phyloP scores from a whole-genome alignment of 2,329 filamentous ascomycete genomes.

The Pseudocercospora crystallina region DNA sequence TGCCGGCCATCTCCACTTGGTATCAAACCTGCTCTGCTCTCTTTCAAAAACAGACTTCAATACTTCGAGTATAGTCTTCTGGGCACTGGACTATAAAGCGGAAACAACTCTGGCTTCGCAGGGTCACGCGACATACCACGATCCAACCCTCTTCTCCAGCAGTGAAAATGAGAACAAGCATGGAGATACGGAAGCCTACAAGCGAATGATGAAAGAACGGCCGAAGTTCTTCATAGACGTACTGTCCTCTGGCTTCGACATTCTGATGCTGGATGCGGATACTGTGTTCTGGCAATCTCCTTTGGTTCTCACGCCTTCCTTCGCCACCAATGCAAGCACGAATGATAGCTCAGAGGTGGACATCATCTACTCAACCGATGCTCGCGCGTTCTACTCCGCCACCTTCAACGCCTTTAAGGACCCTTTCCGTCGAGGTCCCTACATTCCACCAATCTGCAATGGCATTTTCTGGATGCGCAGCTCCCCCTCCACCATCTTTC shows the following conservation, averaged over 20 bases:
- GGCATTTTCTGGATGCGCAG: constrained; percentile 24
- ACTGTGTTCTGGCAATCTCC: constrained; percentile 21
- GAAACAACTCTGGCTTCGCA: constrained; percentile 1
- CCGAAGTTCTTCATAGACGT: constrained; percentile 22
- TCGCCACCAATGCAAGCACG: background rate
- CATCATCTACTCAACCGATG: constrained; percentile 20
- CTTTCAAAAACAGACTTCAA: constrained; percentile 10
- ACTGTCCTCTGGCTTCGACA: constrained; percentile 18
- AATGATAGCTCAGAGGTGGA: constrained; percentile 7
- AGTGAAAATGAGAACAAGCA: constrained; percentile 19
- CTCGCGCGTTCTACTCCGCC: constrained; percentile 20
- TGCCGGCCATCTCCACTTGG: constrained; percentile 18
- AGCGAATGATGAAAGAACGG: constrained; percentile 21
- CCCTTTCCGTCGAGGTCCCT: constrained; percentile 12
- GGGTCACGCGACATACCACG: constrained; percentile 16
- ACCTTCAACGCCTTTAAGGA: constrained; percentile 18
- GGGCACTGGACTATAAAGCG: constrained; percentile 20
- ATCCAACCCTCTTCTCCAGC: constrained; percentile 16
- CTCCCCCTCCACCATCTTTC: constrained; percentile 5
- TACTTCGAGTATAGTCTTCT: constrained; percentile 18
- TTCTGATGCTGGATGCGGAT: constrained; percentile 26
- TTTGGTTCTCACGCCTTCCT: constrained; percentile 7
- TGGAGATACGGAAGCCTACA: constrained; percentile 20
- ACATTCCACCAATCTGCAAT: constrained; percentile 21
- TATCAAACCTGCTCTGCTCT: constrained; percentile 19